Percentiles rank a stretch among this genome's conserved stretches.
Evolutionary conservation across 1,284 basidiomycete species (phyloP).

Genomic region (Papiliotrema laurentii): DNA sequence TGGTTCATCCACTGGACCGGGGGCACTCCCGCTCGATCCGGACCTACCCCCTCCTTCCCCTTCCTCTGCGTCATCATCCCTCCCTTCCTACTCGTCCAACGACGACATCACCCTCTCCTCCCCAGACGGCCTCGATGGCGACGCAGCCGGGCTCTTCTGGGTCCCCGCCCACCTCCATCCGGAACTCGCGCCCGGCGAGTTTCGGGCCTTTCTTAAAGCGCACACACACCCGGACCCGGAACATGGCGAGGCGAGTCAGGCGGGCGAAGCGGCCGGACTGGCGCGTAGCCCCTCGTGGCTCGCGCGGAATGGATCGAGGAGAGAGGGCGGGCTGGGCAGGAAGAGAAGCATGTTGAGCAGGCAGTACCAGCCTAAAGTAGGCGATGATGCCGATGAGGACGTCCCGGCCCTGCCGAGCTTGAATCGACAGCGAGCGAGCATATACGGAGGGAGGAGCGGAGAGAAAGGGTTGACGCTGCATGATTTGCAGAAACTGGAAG

Average conservation of each 20-base stretch:
- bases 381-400: conserved; percentile 65
- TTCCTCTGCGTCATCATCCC: conserved; percentile 15
- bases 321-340: conserved; percentile 58
- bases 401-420: conserved; percentile 60
- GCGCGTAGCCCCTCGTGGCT: conserved; percentile 36
- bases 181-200: conserved; percentile 94
- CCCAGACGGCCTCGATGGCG: conserved; percentile 34
- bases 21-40: conserved; percentile 74
- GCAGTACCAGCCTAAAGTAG: conserved; percentile 71
- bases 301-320: conserved; percentile 36
- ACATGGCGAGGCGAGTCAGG: conserved; percentile 49
- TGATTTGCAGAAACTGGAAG: conserved; percentile 88
- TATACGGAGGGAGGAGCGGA: conserved; percentile 51
- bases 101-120: conserved; percentile 42
- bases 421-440: conserved; percentile 63
- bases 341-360: conserved; percentile 86
- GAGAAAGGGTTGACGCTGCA: conserved; percentile 77
- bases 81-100: conserved; percentile 33
- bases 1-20: conserved; percentile 64
- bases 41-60: conserved; percentile 62
- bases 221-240: conserved; percentile 62
- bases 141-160: conserved; percentile 69
- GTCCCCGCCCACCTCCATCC: conserved; percentile 94
- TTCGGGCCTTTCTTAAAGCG: conserved; percentile 89
- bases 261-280: conserved; percentile 26